Evolutionary conservation across 371 early-diverging fungal species (phyloP).

Genomic region (Agmasoma carcini): DNA sequence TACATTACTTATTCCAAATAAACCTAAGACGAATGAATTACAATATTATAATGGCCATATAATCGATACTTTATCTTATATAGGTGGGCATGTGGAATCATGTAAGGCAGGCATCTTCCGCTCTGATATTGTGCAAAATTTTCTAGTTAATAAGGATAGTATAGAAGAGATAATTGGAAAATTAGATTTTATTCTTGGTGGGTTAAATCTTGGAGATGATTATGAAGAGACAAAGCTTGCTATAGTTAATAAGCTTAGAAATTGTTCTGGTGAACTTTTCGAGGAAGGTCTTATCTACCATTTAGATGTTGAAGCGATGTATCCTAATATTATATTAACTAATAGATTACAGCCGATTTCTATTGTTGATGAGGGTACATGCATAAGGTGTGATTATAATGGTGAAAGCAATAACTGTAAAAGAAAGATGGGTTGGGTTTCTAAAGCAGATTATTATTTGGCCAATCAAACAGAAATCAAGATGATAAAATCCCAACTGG

Average conservation of each 20-base stretch:
- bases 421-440: conserved; percentile 82
- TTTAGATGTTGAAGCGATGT: conserved; percentile 98
- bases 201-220: conserved; percentile 18
- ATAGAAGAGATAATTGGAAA: conserved; percentile 63
- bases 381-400: conserved; percentile 85
- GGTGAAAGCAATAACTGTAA: conserved; percentile 70
- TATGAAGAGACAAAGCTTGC: conserved; percentile 22
- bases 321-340: conserved; percentile 96
- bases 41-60: conserved; percentile 74
- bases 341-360: conserved; percentile 94
- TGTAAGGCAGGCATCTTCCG: conserved; percentile 91
- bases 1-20: conserved; percentile 70
- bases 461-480: conserved; percentile 72
- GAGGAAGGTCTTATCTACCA: conserved; percentile 65
- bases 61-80: conserved; percentile 82
- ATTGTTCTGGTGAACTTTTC: conserved; percentile 2
- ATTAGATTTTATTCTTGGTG: conserved; percentile 57
- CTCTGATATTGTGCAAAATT: conserved; percentile 76
- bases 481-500: conserved; percentile 71
- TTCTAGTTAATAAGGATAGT: conserved; percentile 62
- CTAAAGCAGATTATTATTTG: conserved; percentile 86
- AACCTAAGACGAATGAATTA: conserved; percentile 66
- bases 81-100: conserved; percentile 96
- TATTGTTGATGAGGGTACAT: conserved; percentile 70
- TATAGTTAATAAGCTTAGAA: conserved; percentile 15